Base-by-base conservation (phyloP, 164 flowering plant species). In the Vitis riparia region DNA sequence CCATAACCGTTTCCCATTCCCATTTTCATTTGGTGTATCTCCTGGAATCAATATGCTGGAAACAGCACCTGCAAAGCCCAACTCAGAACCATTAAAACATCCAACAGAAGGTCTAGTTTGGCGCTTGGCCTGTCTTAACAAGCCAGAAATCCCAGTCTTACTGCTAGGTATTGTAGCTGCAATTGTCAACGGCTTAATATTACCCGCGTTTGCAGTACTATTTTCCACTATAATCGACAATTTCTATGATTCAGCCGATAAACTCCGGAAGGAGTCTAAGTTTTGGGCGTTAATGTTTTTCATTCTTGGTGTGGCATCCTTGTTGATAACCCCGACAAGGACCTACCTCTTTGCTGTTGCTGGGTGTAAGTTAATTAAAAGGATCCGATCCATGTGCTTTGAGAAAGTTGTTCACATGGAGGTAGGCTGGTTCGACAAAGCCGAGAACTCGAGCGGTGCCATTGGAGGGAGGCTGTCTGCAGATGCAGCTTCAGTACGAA, bases 341-440 rank as follows among this genome's bases (percentile, higher is more conserved):
- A 62, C 79, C 11, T 82, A 82, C 71, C 66, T 75, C 19, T 71
- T 82, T 52, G 65, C 85, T 4, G 70, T 88, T 37, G 92, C 92
- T 16, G 90, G 92, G 2, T 73, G 81, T 37, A 82, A 80, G 50
- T 67, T 88, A 51, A 79, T 88, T 30, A 76, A 77, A 70, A 62
- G 90, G 51, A 68, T 88, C 5, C 69, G 92, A 48, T 63, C 78
- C 2, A 68, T 83, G 75, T 86, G 89, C 63, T 88, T 88, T 68
- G 83, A 85, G 80, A 88, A 83, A 66, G 83, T 85, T 69, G 81
- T 86, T 47, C 67, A 73, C 68, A 85, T 86, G 88, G 90, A 88
- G 66, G 76, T 86, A 14, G 77, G 88, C 30, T 88, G 92, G 92
- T 88, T 88, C 23, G 92, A 88, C 30, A 72, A 83, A 53, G 74